These are phyloP conservation scores for Rhizophora apiculata DNA, from an alignment of 345 rosid species.

Conservation along the genomic window DNA sequence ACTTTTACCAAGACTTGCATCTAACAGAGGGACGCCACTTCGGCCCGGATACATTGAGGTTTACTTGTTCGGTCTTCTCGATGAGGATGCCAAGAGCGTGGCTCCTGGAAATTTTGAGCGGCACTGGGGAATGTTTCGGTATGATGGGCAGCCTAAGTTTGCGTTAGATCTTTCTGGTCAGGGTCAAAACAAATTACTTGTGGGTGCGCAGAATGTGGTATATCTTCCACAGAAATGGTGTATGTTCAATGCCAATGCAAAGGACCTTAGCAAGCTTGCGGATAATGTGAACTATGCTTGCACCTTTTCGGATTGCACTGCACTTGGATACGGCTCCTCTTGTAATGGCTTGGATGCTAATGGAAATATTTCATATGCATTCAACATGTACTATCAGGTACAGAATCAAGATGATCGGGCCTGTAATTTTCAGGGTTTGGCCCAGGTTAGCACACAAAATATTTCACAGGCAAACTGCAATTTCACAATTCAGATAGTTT, in stretches of 20 bases:
- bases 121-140: constrained; percentile 82
- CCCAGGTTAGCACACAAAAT: constrained; percentile 37
- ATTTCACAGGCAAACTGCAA: constrained; percentile 59
- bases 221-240: constrained; percentile 78
- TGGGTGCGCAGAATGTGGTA: constrained; percentile 51
- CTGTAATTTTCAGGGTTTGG: constrained; percentile 46
- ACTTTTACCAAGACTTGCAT: constrained; percentile 50
- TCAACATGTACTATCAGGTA: constrained; percentile 49
- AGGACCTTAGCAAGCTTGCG: constrained; percentile 52
- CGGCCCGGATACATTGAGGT: constrained; percentile 52
- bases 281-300: constrained; percentile 73
- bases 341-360: constrained; percentile 37
- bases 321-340: constrained; percentile 44
- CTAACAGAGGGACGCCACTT: constrained; percentile 65
- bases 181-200: constrained; percentile 50
- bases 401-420: constrained; percentile 42
- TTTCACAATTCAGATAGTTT: constrained; percentile 55
- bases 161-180: constrained; percentile 56
- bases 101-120: constrained; percentile 91
- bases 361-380: constrained; percentile 53
- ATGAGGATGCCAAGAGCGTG: constrained; percentile 85
- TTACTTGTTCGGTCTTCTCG: constrained; percentile 71
- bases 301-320: constrained; percentile 51
- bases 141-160: constrained; percentile 82
- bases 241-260: constrained; percentile 58